Evolutionary conservation across 202 grass and related monocot genomes (phyloP).

Genomic region (Zizania palustris): DNA sequence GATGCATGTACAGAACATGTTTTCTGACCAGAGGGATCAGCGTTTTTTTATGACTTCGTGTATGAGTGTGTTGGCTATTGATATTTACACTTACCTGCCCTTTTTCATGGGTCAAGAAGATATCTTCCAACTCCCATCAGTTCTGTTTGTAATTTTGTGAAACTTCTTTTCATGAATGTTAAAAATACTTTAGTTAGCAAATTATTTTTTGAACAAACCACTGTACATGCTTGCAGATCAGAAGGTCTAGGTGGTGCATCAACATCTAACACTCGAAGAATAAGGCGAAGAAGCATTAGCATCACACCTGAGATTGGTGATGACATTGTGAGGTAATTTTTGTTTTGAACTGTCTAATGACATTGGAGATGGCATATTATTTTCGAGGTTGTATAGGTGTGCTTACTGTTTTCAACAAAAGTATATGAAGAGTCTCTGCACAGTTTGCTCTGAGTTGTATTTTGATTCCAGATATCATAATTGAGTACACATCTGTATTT

Average conservation of each 20-base stretch:
- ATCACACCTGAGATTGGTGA: slow-evolving; percentile 99
- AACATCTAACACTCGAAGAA: slow-evolving; percentile 76
- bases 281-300: slow-evolving; percentile 92
- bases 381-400: slow-evolving; percentile 28
- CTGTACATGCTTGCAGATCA: slow-evolving; percentile 63
- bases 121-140: background rate
- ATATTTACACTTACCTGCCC: slow-evolving; percentile 24
- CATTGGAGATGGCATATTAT: slow-evolving; percentile 12
- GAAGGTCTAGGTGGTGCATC: slow-evolving; percentile 69
- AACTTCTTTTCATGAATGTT: slow-evolving; percentile 37
- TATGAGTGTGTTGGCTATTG: background rate
- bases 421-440: background rate
- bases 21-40: background rate
- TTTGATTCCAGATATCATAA: slow-evolving; percentile 41
- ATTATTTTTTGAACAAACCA: slow-evolving; percentile 33
- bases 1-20: background rate
- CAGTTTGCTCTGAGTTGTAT: slow-evolving; percentile 23
- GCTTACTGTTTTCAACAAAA: slow-evolving; percentile 37
- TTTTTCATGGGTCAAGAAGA: slow-evolving; percentile 16
- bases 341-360: slow-evolving; percentile 38
- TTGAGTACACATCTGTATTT: slow-evolving; percentile 5
- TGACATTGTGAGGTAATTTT: slow-evolving; percentile 91
- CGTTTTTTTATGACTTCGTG: background rate
- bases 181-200: slow-evolving; percentile 20
- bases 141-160: slow-evolving; percentile 16